These are phyloP conservation scores for Penicillium sp. DNA, from an alignment of 2,329 filamentous ascomycete species.

Conservation along the genomic window DNA sequence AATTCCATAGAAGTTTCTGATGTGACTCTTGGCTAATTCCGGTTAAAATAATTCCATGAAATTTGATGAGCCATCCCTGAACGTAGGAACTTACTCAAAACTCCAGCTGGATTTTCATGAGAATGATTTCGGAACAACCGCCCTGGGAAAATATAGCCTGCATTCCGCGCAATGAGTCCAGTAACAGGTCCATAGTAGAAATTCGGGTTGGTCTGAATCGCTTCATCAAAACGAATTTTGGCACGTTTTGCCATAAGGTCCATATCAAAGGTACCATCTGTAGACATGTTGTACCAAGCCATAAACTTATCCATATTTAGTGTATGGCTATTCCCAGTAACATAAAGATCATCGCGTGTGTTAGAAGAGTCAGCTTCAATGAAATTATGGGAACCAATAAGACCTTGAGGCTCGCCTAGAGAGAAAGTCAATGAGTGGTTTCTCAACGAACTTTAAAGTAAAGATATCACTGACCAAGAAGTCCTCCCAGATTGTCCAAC, in stretches of 20 bases:
- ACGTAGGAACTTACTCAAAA: conserved; percentile 35
- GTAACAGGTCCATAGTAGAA: conserved; percentile 61
- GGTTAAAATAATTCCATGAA: conserved; percentile 5
- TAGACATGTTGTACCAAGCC: conserved; percentile 50
- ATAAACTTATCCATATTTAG: conserved; percentile 59
- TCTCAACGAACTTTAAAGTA: too few species aligned
- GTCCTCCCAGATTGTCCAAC: conserved; percentile 48
- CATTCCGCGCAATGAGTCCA: conserved; percentile 55
- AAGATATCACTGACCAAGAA: conserved; percentile 45
- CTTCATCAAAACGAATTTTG: conserved; percentile 52
- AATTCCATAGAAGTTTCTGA: conserved; percentile 56
- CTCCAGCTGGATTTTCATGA: conserved; percentile 43
- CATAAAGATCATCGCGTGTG: conserved; percentile 59
- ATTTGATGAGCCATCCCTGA: not conserved
- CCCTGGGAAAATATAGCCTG: conserved; percentile 52
- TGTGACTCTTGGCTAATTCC: conserved; percentile 41
- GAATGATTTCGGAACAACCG: conserved; percentile 53
- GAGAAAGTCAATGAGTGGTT: conserved; percentile 2
- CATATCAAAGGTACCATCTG: conserved; percentile 47
- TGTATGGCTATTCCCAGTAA: conserved; percentile 54
- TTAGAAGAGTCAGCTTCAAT: conserved; percentile 60
- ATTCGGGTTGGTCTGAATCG: conserved; percentile 55
- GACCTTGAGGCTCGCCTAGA: conserved; percentile 51
- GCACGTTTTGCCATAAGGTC: conserved; percentile 50
- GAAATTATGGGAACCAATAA: conserved; percentile 59